Percentiles rank a stretch among this genome's conserved stretches.
Conservation (phyloP, 1,284 basidiomycete species). For the Apiotrichum domesticum region DNA sequence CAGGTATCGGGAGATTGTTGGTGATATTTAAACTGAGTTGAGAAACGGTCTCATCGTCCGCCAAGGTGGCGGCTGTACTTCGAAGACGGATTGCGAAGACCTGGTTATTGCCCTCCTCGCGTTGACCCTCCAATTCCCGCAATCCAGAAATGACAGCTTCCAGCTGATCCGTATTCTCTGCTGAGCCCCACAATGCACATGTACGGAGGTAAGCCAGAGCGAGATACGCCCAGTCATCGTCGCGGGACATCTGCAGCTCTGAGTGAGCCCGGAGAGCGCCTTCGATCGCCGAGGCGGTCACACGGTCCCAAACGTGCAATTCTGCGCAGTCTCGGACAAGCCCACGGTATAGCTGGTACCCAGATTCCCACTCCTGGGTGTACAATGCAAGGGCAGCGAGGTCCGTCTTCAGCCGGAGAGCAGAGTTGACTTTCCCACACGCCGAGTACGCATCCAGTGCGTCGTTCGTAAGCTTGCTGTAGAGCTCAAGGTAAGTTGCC, state of each 20-base stretch:
- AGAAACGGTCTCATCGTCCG: slow-evolving; percentile 24
- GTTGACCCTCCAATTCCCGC: slow-evolving; percentile 10
- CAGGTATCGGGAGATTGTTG: slow-evolving; percentile 26
- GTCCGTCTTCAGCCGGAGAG: slow-evolving; percentile 71
- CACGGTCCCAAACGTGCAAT: slow-evolving; percentile 33
- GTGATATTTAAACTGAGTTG: slow-evolving; percentile 24
- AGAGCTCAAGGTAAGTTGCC: slow-evolving; percentile 66
- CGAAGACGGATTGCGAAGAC: slow-evolving; percentile 12
- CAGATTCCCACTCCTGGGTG: slow-evolving; percentile 24
- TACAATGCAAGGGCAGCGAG: slow-evolving; percentile 77
- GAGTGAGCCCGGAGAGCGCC: slow-evolving; percentile 29
- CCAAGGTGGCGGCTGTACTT: slow-evolving; percentile 15
- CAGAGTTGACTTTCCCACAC: slow-evolving; percentile 73
- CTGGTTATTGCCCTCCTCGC: slow-evolving; percentile 4
- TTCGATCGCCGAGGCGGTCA: slow-evolving; percentile 31
- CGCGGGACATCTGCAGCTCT: slow-evolving; percentile 19
- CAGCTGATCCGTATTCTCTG: slow-evolving; percentile 7
- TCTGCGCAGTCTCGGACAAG: slow-evolving; percentile 35
- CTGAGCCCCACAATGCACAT: slow-evolving; percentile 14
- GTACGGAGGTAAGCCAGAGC: slow-evolving; percentile 39
- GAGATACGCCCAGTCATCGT: slow-evolving; percentile 37
- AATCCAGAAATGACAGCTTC: slow-evolving; percentile 17
- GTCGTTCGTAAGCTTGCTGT: slow-evolving; percentile 65
- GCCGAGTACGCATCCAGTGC: slow-evolving; percentile 75
- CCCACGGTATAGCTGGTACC: slow-evolving; percentile 31